These are phyloP conservation scores for Zancudomyces culisetae DNA, from an alignment of 371 early-diverging fungal species.

Conservation along the genomic window DNA sequence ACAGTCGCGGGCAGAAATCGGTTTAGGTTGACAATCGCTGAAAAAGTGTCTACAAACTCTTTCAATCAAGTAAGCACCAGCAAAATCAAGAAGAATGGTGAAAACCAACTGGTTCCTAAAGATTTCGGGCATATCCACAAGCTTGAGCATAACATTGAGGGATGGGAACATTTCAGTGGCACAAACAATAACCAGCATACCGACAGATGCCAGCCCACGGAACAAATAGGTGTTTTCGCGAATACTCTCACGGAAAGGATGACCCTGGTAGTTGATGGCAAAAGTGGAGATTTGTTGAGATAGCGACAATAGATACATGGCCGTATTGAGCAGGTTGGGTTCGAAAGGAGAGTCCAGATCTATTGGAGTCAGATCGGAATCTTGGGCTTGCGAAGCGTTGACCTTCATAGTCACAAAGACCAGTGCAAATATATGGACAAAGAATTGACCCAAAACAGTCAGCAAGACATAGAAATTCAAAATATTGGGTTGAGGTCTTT, in stretches of 20 bases:
- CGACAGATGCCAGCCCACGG: conserved; percentile 71
- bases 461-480: conserved; percentile 90
- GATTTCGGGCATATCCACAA: conserved; percentile 68
- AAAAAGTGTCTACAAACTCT: not conserved
- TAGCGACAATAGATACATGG: conserved; percentile 87
- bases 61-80: conserved; percentile 26
- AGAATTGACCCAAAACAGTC: conserved; percentile 93
- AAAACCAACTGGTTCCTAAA: conserved; percentile 29
- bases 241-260: conserved; percentile 96
- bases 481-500: conserved; percentile 92
- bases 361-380: no score
- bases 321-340: conserved; percentile 92
- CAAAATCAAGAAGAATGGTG: conserved; percentile 32
- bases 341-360: conserved; percentile 79
- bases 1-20: not conserved
- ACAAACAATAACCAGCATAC: conserved; percentile 65
- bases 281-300: conserved; percentile 98
- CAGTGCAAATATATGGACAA: conserved; percentile 79
- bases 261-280: conserved; percentile 92
- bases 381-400: conserved; percentile 41
- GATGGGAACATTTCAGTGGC: conserved; percentile 80
- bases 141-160: conserved; percentile 74
- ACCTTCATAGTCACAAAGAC: conserved; percentile 60
- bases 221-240: conserved; percentile 87
- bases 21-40: not conserved